phyloP scores from a whole-genome alignment of 2,329 filamentous ascomycete species.

The Phyllosticta citriasiana region DNA sequence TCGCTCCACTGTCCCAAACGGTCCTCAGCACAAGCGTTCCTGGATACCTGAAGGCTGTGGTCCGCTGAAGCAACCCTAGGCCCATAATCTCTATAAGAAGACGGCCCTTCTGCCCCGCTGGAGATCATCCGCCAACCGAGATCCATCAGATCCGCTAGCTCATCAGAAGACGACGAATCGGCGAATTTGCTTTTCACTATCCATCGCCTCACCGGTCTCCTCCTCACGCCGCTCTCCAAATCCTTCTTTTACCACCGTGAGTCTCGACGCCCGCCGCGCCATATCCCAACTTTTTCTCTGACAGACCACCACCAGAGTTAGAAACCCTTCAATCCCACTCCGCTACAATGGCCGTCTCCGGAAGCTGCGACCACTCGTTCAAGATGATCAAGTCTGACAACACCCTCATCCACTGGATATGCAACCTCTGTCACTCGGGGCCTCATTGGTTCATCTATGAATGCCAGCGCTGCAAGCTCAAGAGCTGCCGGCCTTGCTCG shows the following conservation, averaged over 20 bases:
- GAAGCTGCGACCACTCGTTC: conserved; percentile 39
- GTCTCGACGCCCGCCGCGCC: neutral
- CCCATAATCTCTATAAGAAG: neutral
- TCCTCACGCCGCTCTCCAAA: neutral
- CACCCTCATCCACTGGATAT: conserved; percentile 42
- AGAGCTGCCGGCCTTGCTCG: conserved; percentile 39
- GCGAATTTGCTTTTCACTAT: neutral
- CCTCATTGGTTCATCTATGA: conserved; percentile 43
- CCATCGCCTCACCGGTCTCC: neutral
- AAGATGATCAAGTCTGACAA: conserved; percentile 43
- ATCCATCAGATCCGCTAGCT: conserved; percentile 2
- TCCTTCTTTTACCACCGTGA: neutral
- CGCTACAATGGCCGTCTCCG: conserved; percentile 36
- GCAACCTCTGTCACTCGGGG: conserved; percentile 41
- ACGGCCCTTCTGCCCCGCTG: conserved; percentile 1
- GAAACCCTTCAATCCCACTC: neutral
- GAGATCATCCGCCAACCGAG: conserved; percentile 8
- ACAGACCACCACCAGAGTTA: neutral
- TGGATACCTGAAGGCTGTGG: neutral
- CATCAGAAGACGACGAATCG: conserved; percentile 3
- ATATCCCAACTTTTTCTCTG: neutral
- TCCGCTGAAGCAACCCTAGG: neutral
- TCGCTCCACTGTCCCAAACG: conserved; percentile 22
- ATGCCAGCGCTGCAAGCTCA: conserved; percentile 41
- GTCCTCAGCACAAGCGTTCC: conserved; percentile 13